Conservation (phyloP, 495 filamentous ascomycete species). For the Aspergillus ostianus region DNA sequence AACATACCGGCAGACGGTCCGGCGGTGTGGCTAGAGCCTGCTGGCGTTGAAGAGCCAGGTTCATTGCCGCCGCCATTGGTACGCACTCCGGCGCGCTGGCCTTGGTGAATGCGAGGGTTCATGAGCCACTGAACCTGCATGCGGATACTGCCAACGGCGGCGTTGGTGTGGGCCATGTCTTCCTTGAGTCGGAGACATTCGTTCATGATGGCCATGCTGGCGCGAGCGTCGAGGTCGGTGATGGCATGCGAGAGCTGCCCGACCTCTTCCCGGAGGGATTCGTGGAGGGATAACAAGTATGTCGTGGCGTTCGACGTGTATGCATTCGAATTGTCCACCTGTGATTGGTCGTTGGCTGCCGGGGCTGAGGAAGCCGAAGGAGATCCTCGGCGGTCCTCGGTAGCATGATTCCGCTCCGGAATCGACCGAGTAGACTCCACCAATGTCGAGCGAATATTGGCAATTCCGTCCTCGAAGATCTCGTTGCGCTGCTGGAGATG, state of each 20-base stretch:
- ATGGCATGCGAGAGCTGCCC: slow-evolving; percentile 55
- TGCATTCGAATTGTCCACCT: slow-evolving; percentile 21
- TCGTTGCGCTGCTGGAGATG: slow-evolving; percentile 57
- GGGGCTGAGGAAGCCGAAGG: neutral
- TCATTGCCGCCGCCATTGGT: slow-evolving; percentile 20
- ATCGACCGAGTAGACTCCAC: slow-evolving; percentile 34
- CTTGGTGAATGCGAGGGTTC: slow-evolving; percentile 55
- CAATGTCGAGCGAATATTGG: slow-evolving; percentile 45
- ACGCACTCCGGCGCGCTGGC: slow-evolving; percentile 27
- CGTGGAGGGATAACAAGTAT: slow-evolving; percentile 66
- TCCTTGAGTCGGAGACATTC: slow-evolving; percentile 66
- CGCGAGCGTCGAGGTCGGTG: slow-evolving; percentile 61
- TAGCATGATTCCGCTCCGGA: slow-evolving; percentile 8
- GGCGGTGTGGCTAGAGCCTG: slow-evolving; percentile 30
- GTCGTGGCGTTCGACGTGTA: slow-evolving; percentile 45
- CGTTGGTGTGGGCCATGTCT: slow-evolving; percentile 64
- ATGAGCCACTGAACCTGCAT: slow-evolving; percentile 72
- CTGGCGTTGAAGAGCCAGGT: slow-evolving; percentile 18
- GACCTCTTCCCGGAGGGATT: slow-evolving; percentile 66
- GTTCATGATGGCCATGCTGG: slow-evolving; percentile 67
- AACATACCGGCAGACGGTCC: slow-evolving; percentile 27
- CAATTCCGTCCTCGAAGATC: slow-evolving; percentile 54
- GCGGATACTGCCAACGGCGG: slow-evolving; percentile 59
- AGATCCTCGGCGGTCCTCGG: neutral
- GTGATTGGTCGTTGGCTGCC: slow-evolving; percentile 7